Evolutionary conservation across 2,329 filamentous ascomycete genomes (phyloP), one percentile per base, ranked within the genome.

Genomic region (Xylaria sp.): DNA sequence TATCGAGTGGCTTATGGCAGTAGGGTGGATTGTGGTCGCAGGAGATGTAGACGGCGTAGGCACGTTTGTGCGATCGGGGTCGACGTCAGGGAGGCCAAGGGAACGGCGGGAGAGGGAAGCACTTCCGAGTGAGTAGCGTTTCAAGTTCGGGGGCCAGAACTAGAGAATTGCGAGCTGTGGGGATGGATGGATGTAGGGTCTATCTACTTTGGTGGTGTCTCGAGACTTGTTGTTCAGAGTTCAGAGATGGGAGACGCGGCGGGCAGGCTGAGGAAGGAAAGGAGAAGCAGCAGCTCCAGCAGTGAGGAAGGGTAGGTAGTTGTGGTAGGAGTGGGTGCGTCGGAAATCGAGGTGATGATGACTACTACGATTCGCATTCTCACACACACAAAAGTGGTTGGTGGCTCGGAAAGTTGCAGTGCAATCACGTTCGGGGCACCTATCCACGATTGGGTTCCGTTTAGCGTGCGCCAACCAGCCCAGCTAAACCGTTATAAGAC

Each of bases 381-480:
- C 41, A 48, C 46, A 13, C 29, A 11, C 6, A 26, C 11, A 47
- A 54, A 60, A 56, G 56, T 47, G 48, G 39, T 57, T 57, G 57
- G 54, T 50, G 47, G 51, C 50, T 50, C 43, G 44, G 39, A 50
- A 44, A 22, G 47, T 29, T 24, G 39, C 29, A 41, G 34, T 26
- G 22, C 21, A 26, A 57, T 60, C 54, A 60, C 52, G 45, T 57
- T 55, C 40, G 41, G 43, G 50, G 54, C 51, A 55, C 52, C 49
- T 52, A 50, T 48, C 57, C 57, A 57, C 48, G 44, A 52, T 57
- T 57, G 51, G 54, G 53, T 52, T 51, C 47, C 40, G 4, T 41
- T 55, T 57, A 60, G 57, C 54, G 54, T 48, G 48, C 34, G 42
- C 57, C 57, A 44, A 52, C 43, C 42, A 5, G 29, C 29, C 29